These are phyloP conservation scores for Aspergillus mulundensis DNA, from an alignment of 495 filamentous ascomycete genomes.

Conservation along the genomic window DNA sequence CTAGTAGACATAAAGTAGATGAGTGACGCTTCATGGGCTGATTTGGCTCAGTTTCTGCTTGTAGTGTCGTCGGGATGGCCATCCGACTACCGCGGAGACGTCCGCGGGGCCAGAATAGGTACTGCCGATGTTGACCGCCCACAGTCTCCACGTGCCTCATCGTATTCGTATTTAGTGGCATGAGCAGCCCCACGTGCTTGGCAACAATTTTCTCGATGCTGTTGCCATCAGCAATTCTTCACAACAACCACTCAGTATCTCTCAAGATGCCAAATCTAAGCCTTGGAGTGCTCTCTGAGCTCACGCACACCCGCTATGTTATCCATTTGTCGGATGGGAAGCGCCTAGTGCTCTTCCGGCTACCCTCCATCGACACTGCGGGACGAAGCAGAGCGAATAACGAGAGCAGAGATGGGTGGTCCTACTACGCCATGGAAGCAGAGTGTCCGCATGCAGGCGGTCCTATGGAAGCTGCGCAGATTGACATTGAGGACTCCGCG, in stretches of 20 bases:
- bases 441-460: conserved; percentile 52
- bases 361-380: conserved; percentile 40
- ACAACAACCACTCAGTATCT: background rate
- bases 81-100: too few species aligned
- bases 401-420: conserved; percentile 41
- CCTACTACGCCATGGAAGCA: conserved; percentile 51
- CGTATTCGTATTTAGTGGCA: background rate
- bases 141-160: background rate
- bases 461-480: conserved; percentile 45
- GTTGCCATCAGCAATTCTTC: background rate
- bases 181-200: background rate
- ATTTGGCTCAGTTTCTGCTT: too few species aligned
- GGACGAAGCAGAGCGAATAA: conserved; percentile 20
- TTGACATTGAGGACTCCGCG: conserved; percentile 52
- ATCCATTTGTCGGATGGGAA: conserved; percentile 47
- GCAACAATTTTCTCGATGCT: background rate
- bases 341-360: conserved; percentile 48
- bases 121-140: too few species aligned
- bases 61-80: too few species aligned
- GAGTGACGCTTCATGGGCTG: too few species aligned
- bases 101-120: too few species aligned
- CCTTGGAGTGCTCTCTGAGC: conserved; percentile 9
- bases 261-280: conserved; percentile 1
- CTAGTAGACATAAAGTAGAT: too few species aligned
- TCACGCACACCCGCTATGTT: conserved; percentile 46